Conservation (phyloP, 306 rosid genomes). For the Trifolium dubium region DNA sequence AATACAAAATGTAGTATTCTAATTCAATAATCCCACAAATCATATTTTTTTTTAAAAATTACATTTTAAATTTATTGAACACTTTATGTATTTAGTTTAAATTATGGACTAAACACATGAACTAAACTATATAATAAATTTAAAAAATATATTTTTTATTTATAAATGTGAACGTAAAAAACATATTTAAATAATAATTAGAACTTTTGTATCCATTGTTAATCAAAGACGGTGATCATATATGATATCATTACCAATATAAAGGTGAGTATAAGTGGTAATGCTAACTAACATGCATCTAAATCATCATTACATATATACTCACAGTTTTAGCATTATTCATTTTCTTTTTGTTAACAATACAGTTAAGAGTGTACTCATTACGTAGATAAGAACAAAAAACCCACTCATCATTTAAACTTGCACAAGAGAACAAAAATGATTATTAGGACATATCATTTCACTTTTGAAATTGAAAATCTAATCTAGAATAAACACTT, state of each 20-base stretch:
- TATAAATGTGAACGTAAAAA: too few species aligned
- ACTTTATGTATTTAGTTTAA: too few species aligned
- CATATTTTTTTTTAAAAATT: too few species aligned
- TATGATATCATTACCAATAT: not conserved
- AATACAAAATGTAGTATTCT: too few species aligned
- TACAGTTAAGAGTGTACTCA: slow-evolving; percentile 21
- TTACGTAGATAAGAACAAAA: slow-evolving; percentile 21
- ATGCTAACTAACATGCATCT: slow-evolving; percentile 19
- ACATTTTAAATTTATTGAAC: too few species aligned
- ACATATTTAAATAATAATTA: too few species aligned
- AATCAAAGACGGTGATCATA: too few species aligned
- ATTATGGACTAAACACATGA: too few species aligned
- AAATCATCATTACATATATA: slow-evolving; percentile 30
- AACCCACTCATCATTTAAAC: slow-evolving; percentile 21
- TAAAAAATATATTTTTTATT: too few species aligned
- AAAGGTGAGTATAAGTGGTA: not conserved
- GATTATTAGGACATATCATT: not conserved
- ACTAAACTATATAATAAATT: too few species aligned
- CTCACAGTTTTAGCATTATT: slow-evolving; percentile 4
- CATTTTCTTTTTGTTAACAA: not conserved
- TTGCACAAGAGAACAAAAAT: slow-evolving; percentile 25
- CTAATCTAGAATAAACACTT: not conserved
- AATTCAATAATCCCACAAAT: too few species aligned
- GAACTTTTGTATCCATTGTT: too few species aligned
- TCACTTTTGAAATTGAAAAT: not conserved